Evolutionary conservation across 495 filamentous ascomycete species (phyloP).

Genomic region (Neurospora tetrasperma): DNA sequence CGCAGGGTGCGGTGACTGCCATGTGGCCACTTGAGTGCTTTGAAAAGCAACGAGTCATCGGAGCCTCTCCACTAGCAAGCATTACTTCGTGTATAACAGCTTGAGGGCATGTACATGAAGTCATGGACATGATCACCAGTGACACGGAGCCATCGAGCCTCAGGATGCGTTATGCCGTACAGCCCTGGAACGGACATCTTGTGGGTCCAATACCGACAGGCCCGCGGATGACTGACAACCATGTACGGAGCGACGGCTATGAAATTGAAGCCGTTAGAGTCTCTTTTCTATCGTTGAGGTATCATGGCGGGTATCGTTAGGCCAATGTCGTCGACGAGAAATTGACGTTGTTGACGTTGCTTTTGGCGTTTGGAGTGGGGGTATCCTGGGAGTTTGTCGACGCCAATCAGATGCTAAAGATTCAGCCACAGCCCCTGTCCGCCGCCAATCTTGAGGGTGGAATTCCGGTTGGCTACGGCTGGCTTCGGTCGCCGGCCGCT

Average conservation of each 20-base stretch:
- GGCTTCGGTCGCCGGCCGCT: not conserved
- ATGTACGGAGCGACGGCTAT: too few relatives aligned
- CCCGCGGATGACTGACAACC: not conserved
- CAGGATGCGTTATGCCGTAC: not conserved
- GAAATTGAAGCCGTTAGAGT: too few relatives aligned
- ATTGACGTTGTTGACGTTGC: not conserved
- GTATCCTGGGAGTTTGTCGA: not conserved
- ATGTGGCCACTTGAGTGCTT: not conserved
- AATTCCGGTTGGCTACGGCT: not conserved
- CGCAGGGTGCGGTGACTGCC: not conserved
- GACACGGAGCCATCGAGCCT: not conserved
- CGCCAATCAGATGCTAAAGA: not conserved
- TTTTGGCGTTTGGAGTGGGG: not conserved
- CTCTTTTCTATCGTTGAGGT: too few relatives aligned
- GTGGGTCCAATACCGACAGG: not conserved
- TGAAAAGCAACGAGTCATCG: not conserved
- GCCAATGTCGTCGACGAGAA: not conserved
- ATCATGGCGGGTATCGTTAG: not conserved
- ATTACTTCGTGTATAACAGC: not conserved
- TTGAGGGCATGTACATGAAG: not conserved
- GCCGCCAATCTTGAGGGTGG: not conserved
- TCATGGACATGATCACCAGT: not conserved
- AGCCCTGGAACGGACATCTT: not conserved
- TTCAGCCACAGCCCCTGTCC: not conserved
- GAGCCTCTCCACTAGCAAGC: not conserved